A percentile compares a stretch with the other conserved stretches of the same genome.
phyloP scores from a whole-genome alignment of 306 rosid species.

The Casuarina glauca region DNA sequence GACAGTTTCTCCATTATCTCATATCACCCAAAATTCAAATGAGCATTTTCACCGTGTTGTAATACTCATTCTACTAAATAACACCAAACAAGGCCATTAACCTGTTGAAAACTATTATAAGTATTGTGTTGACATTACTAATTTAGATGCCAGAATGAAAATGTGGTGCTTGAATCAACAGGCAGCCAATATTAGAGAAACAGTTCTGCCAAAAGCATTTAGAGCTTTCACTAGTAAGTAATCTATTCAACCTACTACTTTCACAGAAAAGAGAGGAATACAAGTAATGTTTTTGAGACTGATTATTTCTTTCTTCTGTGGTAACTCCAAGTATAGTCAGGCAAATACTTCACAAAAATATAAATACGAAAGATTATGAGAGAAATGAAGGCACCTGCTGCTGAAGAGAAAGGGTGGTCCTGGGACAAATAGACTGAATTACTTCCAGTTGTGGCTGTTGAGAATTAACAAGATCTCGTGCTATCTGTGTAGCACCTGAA shows the following conservation, averaged over 20 bases:
- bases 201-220: neutral
- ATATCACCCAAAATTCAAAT: neutral
- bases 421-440: constrained; percentile 65
- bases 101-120: neutral
- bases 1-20: neutral
- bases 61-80: neutral
- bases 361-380: constrained; percentile 18
- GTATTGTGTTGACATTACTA: neutral
- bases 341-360: constrained; percentile 1
- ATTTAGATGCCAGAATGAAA: neutral
- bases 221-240: neutral
- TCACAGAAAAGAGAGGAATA: neutral
- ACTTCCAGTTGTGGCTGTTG: constrained; percentile 58
- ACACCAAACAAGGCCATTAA: neutral
- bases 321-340: neutral
- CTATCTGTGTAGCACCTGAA: constrained; percentile 58
- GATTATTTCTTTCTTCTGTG: neutral
- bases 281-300: neutral
- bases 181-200: neutral
- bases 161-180: neutral
- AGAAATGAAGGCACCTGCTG: constrained; percentile 72
- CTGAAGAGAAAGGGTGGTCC: constrained; percentile 71
- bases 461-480: constrained; percentile 67
- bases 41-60: neutral
- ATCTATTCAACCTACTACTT: neutral